Evolutionary conservation across 768 basidiomycete genomes (phyloP).

Genomic region (Xerocomus spinulosus): DNA sequence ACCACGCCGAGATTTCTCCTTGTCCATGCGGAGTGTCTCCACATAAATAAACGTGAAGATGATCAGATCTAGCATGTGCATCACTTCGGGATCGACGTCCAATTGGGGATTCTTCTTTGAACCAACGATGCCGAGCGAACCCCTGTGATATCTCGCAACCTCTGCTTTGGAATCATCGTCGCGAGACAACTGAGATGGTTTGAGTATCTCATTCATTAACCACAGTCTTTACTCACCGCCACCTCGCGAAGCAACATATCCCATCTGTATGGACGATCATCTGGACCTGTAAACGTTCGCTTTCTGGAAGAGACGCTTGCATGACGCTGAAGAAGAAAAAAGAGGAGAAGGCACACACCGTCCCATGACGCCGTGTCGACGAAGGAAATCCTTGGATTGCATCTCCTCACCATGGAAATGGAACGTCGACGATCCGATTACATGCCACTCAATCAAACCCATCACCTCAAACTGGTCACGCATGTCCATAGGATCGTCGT

Average conservation of each 20-base stretch:
- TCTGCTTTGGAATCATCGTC: conserved; percentile 11
- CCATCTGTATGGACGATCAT: conserved; percentile 33
- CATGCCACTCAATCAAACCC: conserved; percentile 33
- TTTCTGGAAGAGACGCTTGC: not conserved
- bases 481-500: conserved; percentile 16
- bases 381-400: conserved; percentile 20
- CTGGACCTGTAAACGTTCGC: conserved; percentile 28
- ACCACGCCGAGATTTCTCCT: not conserved
- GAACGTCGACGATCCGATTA: conserved; percentile 24
- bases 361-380: conserved; percentile 11
- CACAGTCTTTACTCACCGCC: conserved; percentile 4
- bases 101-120: conserved; percentile 10
- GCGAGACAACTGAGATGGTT: conserved; percentile 13
- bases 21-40: conserved; percentile 19
- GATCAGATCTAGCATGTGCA: conserved; percentile 22
- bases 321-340: not conserved
- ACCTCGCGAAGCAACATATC: conserved; percentile 13
- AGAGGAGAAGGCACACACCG: conserved; percentile 8
- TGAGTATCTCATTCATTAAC: too few species aligned
- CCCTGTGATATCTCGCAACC: conserved; percentile 16
- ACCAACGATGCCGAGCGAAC: conserved; percentile 16
- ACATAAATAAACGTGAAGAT: conserved; percentile 25
- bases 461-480: conserved; percentile 26
- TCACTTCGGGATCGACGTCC: conserved; percentile 14
- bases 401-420: conserved; percentile 27